Base-by-base conservation (phyloP, 371 early-diverging fungal species). In the Phascolomyces articulosus region DNA sequence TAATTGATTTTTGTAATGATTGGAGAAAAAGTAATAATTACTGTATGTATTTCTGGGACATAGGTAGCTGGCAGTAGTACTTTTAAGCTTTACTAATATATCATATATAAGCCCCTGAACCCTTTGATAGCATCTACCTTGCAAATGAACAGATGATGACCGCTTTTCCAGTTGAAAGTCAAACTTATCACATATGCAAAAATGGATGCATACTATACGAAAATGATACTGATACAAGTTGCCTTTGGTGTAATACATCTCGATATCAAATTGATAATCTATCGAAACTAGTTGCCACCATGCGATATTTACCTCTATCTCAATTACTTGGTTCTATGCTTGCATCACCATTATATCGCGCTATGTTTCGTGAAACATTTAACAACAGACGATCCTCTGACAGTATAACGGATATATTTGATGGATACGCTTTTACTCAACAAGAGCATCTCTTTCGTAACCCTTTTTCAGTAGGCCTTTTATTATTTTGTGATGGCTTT, bases 281-380 rank as follows among this genome's bases (percentile, higher is more conserved):
- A 34, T 11, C 7, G 34, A 6, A 11, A 28, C 58, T 34, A 23
- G 29, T n/a, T 4, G 58, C 58, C 6, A 57, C 16, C 6, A 57
- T 57, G 58, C 29, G 26, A 20, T 57, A 57, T 40, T 26, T 57
- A 11, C 23, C 58, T 11, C 4, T 57, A 28, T 57, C 58, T 26
- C 24, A 57, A 20, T 38, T 57, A 16, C 40, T 57, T 34, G 58
- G 58, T 40, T 28, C 58, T 10, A 57, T 57, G 58, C 26, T 57
- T 13, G 15, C 58, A 6, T 15, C n/a, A n/a, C 24, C 58, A 8
- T 20, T 7, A 2, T 57, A 57, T 26, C 40, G 58, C 16, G 8
- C 15, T n/a, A 34, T 57, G 58, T 57, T 29, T 40, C 40, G 38
- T 6, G 58, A 57, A 20, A 57, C 38, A 23, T 57, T 34, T 26